Conservation (phyloP, 768 basidiomycete species). For the Serendipita sp. region DNA sequence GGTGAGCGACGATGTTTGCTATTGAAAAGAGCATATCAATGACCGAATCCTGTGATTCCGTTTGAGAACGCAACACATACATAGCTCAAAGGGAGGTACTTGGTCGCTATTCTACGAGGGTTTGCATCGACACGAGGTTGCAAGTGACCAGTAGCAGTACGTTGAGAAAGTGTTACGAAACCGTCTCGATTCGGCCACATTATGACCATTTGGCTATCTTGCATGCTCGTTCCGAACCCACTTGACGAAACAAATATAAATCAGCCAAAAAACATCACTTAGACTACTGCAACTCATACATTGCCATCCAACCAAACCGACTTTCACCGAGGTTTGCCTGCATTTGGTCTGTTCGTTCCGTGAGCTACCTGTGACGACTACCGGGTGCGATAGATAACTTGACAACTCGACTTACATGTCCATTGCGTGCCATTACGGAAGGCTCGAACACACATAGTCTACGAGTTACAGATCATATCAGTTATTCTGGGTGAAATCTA, state of each 20-base stretch:
- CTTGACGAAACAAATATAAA: background rate
- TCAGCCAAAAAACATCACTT: background rate
- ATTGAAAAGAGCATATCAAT: constrained; percentile 10
- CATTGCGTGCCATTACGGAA: constrained; percentile 4
- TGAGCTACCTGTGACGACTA: background rate
- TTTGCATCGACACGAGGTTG: constrained; percentile 40
- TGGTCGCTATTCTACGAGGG: constrained; percentile 36
- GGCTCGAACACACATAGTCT: constrained; percentile 3
- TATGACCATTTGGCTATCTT: constrained; percentile 39
- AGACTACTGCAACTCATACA: background rate
- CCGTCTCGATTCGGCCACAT: constrained; percentile 54
- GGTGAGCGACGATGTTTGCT: constrained; percentile 12
- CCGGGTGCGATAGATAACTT: background rate
- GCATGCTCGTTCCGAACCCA: constrained; percentile 11
- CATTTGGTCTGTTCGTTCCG: background rate
- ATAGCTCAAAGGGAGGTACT: constrained; percentile 22
- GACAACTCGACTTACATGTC: constrained; percentile 1
- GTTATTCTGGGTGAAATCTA: background rate
- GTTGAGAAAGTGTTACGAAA: constrained; percentile 47
- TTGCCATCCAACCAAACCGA: constrained; percentile 11
- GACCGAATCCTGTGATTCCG: background rate
- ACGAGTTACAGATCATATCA: background rate
- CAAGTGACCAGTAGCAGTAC: constrained; percentile 31
- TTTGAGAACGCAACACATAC: constrained; percentile 24
- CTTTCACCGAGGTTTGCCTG: background rate